phyloP scores from a whole-genome alignment of 352 stramenopile species.

The Pythium biforme region DNA sequence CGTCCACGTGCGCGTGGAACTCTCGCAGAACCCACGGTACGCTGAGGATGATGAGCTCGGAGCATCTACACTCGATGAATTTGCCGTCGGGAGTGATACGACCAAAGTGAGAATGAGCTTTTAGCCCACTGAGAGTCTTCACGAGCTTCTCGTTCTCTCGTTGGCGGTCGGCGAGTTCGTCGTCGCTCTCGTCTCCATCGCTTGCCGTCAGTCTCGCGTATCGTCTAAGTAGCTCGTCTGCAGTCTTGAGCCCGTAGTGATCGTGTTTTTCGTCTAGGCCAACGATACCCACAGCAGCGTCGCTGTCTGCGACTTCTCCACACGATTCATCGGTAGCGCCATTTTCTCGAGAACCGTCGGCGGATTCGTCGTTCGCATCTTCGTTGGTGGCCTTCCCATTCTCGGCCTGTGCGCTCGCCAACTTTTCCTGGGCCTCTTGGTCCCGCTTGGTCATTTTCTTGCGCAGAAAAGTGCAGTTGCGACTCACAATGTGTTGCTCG shows the following conservation, averaged over 20 bases:
- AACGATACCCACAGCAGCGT: no score
- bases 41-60: slow-evolving; percentile 51
- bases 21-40: slow-evolving; percentile 52
- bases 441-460: slow-evolving; percentile 24
- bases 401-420: not conserved
- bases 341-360: no score
- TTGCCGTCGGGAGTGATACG: slow-evolving; percentile 62
- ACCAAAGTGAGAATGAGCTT: slow-evolving; percentile 45
- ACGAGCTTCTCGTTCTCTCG: slow-evolving; percentile 22
- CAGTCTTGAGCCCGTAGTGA: no score
- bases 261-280: no score
- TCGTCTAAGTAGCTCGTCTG: not conserved
- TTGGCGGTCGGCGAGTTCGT: not conserved
- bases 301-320: no score
- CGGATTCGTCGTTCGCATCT: not conserved
- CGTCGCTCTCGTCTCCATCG: not conserved
- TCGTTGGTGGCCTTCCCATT: not conserved
- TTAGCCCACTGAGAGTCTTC: slow-evolving; percentile 35
- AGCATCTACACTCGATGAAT: slow-evolving; percentile 70
- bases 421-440: slow-evolving; percentile 16
- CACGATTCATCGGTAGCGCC: no score
- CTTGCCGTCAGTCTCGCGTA: no score
- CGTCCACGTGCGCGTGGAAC: slow-evolving; percentile 58
- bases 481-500: slow-evolving; percentile 80
- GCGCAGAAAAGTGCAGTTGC: slow-evolving; percentile 73